phyloP scores from a whole-genome alignment of 2,329 filamentous ascomycete species.

The Aschersonia sp. region DNA sequence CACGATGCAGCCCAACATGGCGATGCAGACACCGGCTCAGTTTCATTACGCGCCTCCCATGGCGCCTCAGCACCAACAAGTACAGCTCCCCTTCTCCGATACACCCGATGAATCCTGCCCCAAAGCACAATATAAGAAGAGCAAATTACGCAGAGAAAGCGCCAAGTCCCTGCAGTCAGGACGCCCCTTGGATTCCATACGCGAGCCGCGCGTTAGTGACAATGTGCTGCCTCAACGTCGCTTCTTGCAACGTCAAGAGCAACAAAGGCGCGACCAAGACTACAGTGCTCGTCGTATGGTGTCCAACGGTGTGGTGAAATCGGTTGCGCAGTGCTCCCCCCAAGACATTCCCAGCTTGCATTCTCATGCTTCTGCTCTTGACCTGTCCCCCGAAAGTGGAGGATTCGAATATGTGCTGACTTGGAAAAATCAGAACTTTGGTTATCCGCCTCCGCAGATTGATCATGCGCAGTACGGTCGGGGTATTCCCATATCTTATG shows the following conservation, averaged over 20 bases:
- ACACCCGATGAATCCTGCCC: conserved; percentile 18
- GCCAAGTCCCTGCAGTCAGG: conserved; percentile 28
- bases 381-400: conserved; percentile 55
- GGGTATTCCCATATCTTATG: conserved; percentile 24
- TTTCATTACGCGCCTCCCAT: conserved; percentile 47
- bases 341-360: not conserved
- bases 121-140: conserved; percentile 29
- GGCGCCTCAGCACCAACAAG: conserved; percentile 47
- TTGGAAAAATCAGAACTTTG: conserved; percentile 50
- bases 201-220: conserved; percentile 19
- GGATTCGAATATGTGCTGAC: conserved; percentile 65
- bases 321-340: conserved; percentile 1
- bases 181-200: conserved; percentile 22
- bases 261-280: conserved; percentile 15
- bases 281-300: conserved; percentile 7
- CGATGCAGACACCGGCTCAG: conserved; percentile 47
- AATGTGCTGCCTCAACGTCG: conserved; percentile 22
- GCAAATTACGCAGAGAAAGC: conserved; percentile 28
- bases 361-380: conserved; percentile 21
- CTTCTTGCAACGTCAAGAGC: conserved; percentile 30
- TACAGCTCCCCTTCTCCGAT: conserved; percentile 32
- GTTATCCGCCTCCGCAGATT: conserved; percentile 30
- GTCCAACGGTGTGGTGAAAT: conserved; percentile 7
- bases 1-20: conserved; percentile 39
- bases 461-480: conserved; percentile 21